Evolutionary conservation across 345 rosid species (phyloP).

Genomic region (Boechera divaricarpa): DNA sequence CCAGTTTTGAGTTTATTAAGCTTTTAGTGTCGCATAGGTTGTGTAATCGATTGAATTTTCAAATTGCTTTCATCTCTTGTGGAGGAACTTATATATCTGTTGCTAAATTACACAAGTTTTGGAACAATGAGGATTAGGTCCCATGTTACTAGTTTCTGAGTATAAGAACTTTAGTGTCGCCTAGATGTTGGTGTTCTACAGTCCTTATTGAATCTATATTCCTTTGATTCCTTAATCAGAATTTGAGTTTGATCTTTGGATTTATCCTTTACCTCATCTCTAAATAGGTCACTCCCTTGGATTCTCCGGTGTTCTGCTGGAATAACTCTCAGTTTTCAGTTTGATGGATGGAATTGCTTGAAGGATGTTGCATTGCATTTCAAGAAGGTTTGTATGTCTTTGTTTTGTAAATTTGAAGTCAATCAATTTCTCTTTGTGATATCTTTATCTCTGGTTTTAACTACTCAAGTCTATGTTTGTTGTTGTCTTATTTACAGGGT

Average conservation of each 20-base stretch:
- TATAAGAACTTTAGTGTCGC: neutral
- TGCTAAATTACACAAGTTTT: neutral
- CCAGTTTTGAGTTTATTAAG: neutral
- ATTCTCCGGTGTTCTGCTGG: conserved; percentile 63
- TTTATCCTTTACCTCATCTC: neutral
- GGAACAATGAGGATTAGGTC: neutral
- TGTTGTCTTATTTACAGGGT: conserved; percentile 60
- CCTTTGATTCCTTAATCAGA: neutral
- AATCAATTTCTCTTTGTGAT: neutral
- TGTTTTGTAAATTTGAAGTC: neutral
- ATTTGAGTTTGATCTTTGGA: conserved; percentile 10
- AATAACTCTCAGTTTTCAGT: conserved; percentile 70
- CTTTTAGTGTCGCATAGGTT: neutral
- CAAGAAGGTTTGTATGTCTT: conserved; percentile 65
- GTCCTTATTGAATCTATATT: neutral
- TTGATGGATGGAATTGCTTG: conserved; percentile 89
- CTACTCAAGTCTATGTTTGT: neutral
- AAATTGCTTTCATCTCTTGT: neutral
- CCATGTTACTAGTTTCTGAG: too few relatives aligned
- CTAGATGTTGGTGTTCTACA: neutral
- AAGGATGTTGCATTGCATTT: conserved; percentile 76
- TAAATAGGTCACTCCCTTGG: conserved; percentile 77
- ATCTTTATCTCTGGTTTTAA: neutral
- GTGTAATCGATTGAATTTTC: too few relatives aligned
- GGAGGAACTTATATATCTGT: neutral